Evolutionary conservation across 768 basidiomycete species (phyloP).

Genomic region (Phanerochaete carnosa): DNA sequence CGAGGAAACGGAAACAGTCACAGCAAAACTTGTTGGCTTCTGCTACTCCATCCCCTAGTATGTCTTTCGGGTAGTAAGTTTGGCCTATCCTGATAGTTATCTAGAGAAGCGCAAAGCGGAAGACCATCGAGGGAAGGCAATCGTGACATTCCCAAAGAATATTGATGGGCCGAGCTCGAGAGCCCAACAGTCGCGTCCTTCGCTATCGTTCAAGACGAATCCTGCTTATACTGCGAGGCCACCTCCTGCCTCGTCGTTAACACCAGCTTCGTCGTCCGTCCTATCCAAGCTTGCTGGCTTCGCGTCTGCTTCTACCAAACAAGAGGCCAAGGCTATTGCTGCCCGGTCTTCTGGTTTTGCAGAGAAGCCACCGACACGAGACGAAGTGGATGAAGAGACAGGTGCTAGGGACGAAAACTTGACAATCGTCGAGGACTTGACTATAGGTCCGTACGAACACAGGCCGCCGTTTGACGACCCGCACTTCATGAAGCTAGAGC

Average conservation of each 20-base stretch:
- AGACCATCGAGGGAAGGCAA: conserved; percentile 8
- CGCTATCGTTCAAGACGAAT: neutral
- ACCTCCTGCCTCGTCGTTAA: neutral
- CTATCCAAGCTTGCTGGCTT: conserved; percentile 47
- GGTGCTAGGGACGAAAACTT: conserved; percentile 55
- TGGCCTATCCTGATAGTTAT: neutral
- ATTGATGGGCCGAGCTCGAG: neutral
- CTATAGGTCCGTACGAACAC: conserved; percentile 77
- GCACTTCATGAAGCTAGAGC: conserved; percentile 75
- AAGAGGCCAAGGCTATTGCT: neutral
- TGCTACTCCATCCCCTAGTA: conserved; percentile 68
- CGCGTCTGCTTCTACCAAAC: conserved; percentile 6
- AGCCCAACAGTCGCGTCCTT: neutral
- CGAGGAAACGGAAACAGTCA: conserved; percentile 44
- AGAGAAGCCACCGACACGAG: neutral
- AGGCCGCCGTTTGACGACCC: conserved; percentile 71
- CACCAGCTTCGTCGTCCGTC: conserved; percentile 42
- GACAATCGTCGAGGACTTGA: conserved; percentile 71
- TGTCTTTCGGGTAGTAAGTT: conserved; percentile 18
- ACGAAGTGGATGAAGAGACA: neutral
- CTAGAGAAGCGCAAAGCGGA: conserved; percentile 46
- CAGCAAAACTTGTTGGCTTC: conserved; percentile 43
- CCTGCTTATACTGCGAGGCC: conserved; percentile 13
- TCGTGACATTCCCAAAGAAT: neutral
- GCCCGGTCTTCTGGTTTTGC: conserved; percentile 23